Evolutionary conservation across 345 rosid genomes (phyloP), one percentile per base, ranked within the genome.

Genomic region (Stellera chamaejasme): DNA sequence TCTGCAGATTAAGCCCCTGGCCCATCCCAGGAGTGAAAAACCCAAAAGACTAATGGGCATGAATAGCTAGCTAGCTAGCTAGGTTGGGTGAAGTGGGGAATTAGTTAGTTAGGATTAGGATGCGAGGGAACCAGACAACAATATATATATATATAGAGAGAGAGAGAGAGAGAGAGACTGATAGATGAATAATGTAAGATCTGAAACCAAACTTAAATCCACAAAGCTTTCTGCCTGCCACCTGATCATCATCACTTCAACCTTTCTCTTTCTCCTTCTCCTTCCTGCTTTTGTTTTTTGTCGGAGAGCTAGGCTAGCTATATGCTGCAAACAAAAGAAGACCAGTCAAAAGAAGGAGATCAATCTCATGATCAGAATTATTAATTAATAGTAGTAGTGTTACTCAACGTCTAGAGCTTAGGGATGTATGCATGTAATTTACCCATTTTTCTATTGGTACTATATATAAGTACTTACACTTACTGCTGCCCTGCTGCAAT

Each of bases 171-270:
- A n/a, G n/a, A 19, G 0, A 19, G 23, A 19, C 39, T 8, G 9
- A 5, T 32, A 32, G 39, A 5, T 32, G 9, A 5, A 32, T 32
- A 5, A 32, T 32, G 39, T 32, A 32, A 32, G 23, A 19, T 19
- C 23, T 32, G 39, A 4, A 32, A 32, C 39, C 2, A 59, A 19
- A 48, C 46, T 48, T 59, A 59, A 60, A 60, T 41, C n/a, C 14
- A 54, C 39, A 60, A 50, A 60, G 63, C 55, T 25, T 60, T 50
- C 63, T 60, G 63, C 55, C 23, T 19, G 63, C 55, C 42, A 60
- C 55, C 48, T 36, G 63, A 60, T 48, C 47, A 60, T 23, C 23
- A 23, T 39, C 48, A 3, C 0, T 32, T 3, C 5, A 32, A 32
- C 39, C 39, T 8, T 32, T 32, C 7, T 32, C 39, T 32, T 32